These are phyloP conservation scores for Daldinia grandis DNA, from an alignment of 495 filamentous ascomycete species.

Conservation along the genomic window DNA sequence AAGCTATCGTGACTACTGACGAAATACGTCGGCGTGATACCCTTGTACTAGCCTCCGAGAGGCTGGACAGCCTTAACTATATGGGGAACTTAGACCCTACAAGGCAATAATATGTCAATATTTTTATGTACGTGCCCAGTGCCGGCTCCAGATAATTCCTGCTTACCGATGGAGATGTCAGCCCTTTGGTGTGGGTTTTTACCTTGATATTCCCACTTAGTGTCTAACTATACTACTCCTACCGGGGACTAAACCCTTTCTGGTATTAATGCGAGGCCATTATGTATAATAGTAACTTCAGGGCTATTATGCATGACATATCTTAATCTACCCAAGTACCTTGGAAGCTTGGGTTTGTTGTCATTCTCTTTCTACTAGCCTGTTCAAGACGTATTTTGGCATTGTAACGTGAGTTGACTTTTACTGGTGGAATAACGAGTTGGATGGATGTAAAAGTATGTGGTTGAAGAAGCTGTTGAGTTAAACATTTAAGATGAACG, in stretches of 20 bases:
- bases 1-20: conserved; percentile 11
- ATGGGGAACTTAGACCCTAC: conserved; percentile 6
- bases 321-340: conserved; percentile 3
- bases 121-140: conserved; percentile 13
- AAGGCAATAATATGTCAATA: conserved; percentile 12
- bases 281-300: conserved; percentile 10
- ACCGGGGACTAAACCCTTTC: conserved; percentile 23
- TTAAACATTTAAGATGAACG: neutral
- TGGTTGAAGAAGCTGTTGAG: neutral
- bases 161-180: conserved; percentile 16
- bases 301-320: conserved; percentile 26
- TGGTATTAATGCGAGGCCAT: conserved; percentile 7
- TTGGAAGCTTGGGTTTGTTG: conserved; percentile 3
- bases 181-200: conserved; percentile 9
- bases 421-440: conserved; percentile 1
- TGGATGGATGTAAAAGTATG: neutral
- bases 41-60: neutral
- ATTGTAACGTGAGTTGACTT: neutral
- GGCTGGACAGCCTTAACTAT: conserved; percentile 2
- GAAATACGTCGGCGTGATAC: conserved; percentile 2
- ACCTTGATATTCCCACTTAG: conserved; percentile 28
- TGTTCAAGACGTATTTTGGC: neutral
- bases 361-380: neutral
- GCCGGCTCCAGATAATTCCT: conserved; percentile 11
- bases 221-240: conserved; percentile 8